A percentile compares a stretch with the other conserved stretches of the same genome.
These are phyloP conservation scores for Eimeria zaria DNA, from an alignment of 169 alveolate genomes.

Conservation along the genomic window DNA sequence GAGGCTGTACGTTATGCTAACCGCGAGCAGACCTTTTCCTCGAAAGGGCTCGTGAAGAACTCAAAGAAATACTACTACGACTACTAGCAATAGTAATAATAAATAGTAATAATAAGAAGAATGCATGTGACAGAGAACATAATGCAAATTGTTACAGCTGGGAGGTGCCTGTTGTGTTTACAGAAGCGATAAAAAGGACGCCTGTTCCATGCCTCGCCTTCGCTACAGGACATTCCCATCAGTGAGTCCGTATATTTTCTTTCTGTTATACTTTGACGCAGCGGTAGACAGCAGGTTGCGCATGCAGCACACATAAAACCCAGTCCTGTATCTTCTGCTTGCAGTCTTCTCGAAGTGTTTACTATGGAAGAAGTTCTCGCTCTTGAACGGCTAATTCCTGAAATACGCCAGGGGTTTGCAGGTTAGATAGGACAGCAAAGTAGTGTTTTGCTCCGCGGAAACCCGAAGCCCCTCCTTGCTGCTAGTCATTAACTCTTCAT, in stretches of 20 bases:
- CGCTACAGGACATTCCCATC: slow-evolving; percentile 81
- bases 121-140: not conserved
- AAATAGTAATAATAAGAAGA: too few relatives aligned
- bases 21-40: not conserved
- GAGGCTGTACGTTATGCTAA: not conserved
- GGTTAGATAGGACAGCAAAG: slow-evolving; percentile 7
- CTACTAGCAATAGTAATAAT: too few relatives aligned
- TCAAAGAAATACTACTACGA: too few relatives aligned
- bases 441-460: not conserved
- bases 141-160: not conserved
- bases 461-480: not conserved
- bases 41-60: not conserved
- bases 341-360: slow-evolving; percentile 75
- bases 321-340: not conserved
- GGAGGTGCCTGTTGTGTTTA: not conserved
- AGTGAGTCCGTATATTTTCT: too few relatives aligned
- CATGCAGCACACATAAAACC: not conserved
- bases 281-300: too few relatives aligned
- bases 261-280: too few relatives aligned
- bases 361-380: slow-evolving; percentile 82
- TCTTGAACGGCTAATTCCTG: slow-evolving; percentile 68
- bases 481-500: not conserved
- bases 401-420: slow-evolving; percentile 68
- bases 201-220: slow-evolving; percentile 74
- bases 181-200: slow-evolving; percentile 70